phyloP scores from a whole-genome alignment of 106 monocot genomes.

The Platanthera guangdongensis region DNA sequence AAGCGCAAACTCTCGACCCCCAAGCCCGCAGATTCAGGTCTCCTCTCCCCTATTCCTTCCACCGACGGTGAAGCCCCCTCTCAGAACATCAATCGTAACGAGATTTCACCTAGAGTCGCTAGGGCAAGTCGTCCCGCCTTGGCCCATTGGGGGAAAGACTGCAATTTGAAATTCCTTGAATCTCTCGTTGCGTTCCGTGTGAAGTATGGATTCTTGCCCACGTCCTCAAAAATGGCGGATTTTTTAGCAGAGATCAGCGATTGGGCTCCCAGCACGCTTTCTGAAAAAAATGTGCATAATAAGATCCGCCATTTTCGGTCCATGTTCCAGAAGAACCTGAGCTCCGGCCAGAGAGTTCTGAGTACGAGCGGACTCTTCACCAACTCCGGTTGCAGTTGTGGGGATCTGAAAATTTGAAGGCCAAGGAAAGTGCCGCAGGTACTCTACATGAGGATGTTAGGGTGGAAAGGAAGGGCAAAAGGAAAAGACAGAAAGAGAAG shows the following conservation, averaged over 20 bases:
- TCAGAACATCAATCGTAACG: not conserved
- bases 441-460: not conserved
- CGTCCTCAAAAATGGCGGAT: not conserved
- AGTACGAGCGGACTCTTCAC: not conserved
- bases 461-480: not conserved
- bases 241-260: conserved; percentile 4
- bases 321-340: not conserved
- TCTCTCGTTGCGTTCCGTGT: not conserved
- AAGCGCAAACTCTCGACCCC: conserved; percentile 1
- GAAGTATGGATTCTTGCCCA: not conserved
- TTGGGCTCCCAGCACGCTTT: conserved; percentile 1
- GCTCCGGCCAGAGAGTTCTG: not conserved
- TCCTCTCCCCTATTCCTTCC: not conserved
- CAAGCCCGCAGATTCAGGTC: not conserved
- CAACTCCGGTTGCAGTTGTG: not conserved
- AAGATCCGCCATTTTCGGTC: not conserved
- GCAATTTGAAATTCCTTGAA: not conserved
- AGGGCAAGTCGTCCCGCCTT: not conserved
- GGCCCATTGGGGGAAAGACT: not conserved
- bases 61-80: not conserved
- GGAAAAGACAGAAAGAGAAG: not conserved
- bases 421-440: not conserved
- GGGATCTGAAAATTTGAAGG: not conserved
- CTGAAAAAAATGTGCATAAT: not conserved
- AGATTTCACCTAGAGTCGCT: not conserved